A percentile compares a stretch with the other conserved stretches of the same genome.
Evolutionary conservation across 1,284 basidiomycete species (phyloP).

Genomic region (Mycena sp.): DNA sequence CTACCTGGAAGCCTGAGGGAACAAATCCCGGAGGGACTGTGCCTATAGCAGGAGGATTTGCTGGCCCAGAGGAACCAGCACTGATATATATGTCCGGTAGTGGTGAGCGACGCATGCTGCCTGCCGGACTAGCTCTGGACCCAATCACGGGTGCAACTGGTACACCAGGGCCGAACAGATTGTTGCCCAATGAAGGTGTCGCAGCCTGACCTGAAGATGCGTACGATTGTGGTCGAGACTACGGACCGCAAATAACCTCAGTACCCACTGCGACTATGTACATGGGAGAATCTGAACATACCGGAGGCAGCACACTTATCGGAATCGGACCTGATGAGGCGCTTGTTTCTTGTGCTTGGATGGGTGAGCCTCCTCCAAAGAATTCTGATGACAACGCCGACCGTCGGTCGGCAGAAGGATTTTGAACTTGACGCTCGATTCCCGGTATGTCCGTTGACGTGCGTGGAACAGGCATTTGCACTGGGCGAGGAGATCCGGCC

Average conservation of each 20-base stretch:
- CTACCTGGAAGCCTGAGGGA: conserved; percentile 1
- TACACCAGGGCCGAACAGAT: conserved; percentile 4
- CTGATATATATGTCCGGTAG: not conserved
- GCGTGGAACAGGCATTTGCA: conserved; percentile 26
- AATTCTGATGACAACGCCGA: conserved; percentile 17
- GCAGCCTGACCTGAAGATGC: not conserved
- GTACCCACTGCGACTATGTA: not conserved
- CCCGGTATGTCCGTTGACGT: conserved; percentile 4
- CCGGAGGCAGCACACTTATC: conserved; percentile 19
- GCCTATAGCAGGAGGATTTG: not conserved
- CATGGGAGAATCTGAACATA: not conserved
- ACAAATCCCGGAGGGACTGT: not conserved
- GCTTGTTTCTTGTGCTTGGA: not conserved
- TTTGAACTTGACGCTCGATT: conserved; percentile 23
- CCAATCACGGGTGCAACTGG: not conserved
- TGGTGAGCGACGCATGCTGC: not conserved
- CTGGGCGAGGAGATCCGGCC: conserved; percentile 19
- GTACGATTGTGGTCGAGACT: conserved; percentile 17
- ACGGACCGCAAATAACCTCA: not conserved
- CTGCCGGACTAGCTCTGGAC: not conserved
- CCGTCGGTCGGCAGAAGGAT: not conserved
- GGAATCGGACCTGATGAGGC: conserved; percentile 9
- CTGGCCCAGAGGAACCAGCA: not conserved
- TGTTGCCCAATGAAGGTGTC: conserved; percentile 14
- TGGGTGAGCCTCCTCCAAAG: conserved; percentile 1